A percentile compares a stretch with the other conserved stretches of the same genome.
Conservation (phyloP, 495 filamentous ascomycete genomes). For the Daldinia decipiens region DNA sequence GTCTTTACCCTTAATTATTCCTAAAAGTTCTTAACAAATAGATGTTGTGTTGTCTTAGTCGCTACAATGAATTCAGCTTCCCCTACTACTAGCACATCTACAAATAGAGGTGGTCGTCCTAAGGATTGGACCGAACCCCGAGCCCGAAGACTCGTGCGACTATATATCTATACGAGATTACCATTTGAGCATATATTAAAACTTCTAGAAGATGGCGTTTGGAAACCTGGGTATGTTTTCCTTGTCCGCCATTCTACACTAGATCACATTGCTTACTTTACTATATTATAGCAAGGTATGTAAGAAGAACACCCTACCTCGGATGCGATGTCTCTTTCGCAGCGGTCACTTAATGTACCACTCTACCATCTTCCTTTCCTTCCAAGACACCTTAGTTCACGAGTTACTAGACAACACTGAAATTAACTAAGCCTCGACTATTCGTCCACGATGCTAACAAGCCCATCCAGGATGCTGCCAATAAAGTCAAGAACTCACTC, state of each 20-base stretch:
- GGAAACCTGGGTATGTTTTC: conserved; percentile 52
- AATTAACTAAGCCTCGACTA: background rate
- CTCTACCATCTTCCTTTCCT: background rate
- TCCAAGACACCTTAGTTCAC: background rate
- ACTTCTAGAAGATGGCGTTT: conserved; percentile 56
- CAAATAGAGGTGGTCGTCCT: conserved; percentile 55
- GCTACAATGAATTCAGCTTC: conserved; percentile 46
- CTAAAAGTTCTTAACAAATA: background rate
- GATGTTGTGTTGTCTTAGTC: background rate
- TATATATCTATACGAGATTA: conserved; percentile 58
- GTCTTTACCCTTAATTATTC: background rate
- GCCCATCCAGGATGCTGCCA: conserved; percentile 52
- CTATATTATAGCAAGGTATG: conserved; percentile 46
- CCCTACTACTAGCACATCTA: conserved; percentile 46
- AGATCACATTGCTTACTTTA: conserved; percentile 31
- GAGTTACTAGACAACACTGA: background rate
- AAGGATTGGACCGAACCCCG: conserved; percentile 58
- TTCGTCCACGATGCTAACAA: conserved; percentile 15
- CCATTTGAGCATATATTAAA: conserved; percentile 57
- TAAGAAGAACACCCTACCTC: background rate
- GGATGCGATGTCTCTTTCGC: conserved; percentile 17
- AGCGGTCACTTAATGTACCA: background rate
- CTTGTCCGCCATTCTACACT: background rate
- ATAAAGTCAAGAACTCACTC: conserved; percentile 59
- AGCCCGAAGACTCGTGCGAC: conserved; percentile 55